Evolutionary conservation across 2,329 filamentous ascomycete species (phyloP), one percentile per base, ranked within the genome.

Genomic region (Nothophoma quercina): DNA sequence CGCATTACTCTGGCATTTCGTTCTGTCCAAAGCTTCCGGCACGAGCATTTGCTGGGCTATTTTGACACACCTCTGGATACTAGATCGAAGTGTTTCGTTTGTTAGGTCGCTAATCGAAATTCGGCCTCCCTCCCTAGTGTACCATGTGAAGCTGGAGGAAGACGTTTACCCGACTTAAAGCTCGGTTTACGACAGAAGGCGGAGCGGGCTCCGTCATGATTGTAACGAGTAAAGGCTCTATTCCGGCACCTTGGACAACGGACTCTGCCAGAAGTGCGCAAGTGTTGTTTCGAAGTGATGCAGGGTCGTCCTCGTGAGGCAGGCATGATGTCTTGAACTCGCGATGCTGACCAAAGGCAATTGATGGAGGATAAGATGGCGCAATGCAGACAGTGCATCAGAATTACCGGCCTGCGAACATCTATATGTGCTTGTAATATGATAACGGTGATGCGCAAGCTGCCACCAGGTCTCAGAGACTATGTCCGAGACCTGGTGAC

Each of bases 171-270:
- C 28, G 29, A 32, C 25, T 7, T 26, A 32, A 29, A 25, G 23
- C 15, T 34, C 16, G n/a, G 13, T 9, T 8, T 7, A 15, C 26
- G 21, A 42, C 36, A 38, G 19, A 28, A 26, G 26, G 32, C 50
- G 50, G 50, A 53, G 43, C 38, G 9, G 7, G 10, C 38, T 53
- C 50, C 50, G 50, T 32, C n/a, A 13, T 13, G 5, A 42, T 8
- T 32, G 16, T 47, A 42, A 16, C 30, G 42, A 33, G 8, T 10
- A 10, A 23, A 5, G 19, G 25, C 48, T 28, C 43, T 43, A 32
- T 48, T 33, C 50, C 43, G 38, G 10, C 16, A 43, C 18, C 19
- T 29, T 30, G 34, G 26, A 18, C 21, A 18, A 45, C 35, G 35
- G 28, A 40, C 5, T 18, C 8, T 22, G 33, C 16, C 22, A 16